Evolutionary conservation across 2,329 filamentous ascomycete species (phyloP), one percentile per base, ranked within the genome.

Genomic region (Scortechinia acanthostroma): DNA sequence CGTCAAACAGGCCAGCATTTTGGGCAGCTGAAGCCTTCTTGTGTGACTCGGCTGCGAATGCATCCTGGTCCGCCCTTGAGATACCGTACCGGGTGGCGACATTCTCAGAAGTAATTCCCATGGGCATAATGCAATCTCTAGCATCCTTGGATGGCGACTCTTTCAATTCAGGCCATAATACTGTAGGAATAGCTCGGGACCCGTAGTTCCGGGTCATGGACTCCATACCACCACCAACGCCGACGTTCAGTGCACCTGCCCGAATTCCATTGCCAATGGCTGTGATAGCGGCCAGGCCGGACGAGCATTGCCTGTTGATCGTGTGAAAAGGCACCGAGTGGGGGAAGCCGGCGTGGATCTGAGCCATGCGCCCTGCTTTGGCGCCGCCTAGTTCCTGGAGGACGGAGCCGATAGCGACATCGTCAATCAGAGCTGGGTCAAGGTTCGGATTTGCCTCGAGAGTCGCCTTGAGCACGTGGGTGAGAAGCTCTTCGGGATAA

Each of bases 151-250:
- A 68, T 0, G 62, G 58, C 3, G 68, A 73, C 5, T 77, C 68
- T 52, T 68, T 74, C 51, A 85, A 56, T 43, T 73, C 71, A 0
- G 70, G 67, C 73, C 77, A 83, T n/a, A 85, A 63, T 44, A 77
- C 70, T 3, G 75, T 79, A 1, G 80, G 80, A 20, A 85, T 81
- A 4, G 80, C 80, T 46, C 76, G 62, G 14, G 69, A 72, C 15
- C 75, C 77, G 57, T 85, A 85, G 58, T 84, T 84, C 44, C 71
- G 64, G n/a, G 77, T 83, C 81, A 86, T 85, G 52, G 74, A 80
- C 64, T 86, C 81, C 73, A 85, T 84, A 4, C 81, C 81, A 15
- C 79, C 80, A 6, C 73, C 81, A 43, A 86, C 68, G 21, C 78
- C 81, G 14, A 74, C 66, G 46, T 79, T 73, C 22, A 84, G 78